phyloP scores from a whole-genome alignment of 495 filamentous ascomycete species.

The Neurospora intermedia region DNA sequence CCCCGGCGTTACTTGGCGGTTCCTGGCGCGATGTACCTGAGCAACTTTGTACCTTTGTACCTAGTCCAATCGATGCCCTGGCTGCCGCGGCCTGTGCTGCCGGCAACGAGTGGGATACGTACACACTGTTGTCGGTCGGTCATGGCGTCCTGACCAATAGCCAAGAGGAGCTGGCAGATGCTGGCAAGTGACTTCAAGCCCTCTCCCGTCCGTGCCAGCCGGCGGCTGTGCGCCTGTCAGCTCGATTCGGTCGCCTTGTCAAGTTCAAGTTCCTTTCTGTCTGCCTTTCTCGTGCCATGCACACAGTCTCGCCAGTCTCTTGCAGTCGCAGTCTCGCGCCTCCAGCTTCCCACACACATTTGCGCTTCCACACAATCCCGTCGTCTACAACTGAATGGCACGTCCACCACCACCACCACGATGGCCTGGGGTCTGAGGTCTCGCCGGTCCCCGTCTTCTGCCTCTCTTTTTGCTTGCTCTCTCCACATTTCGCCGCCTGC shows the following conservation, averaged over 20 bases:
- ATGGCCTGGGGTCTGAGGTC: slow-evolving; percentile 15
- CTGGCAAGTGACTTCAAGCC: neutral
- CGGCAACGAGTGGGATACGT: neutral
- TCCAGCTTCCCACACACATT: neutral
- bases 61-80: neutral
- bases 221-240: slow-evolving; percentile 6
- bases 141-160: neutral
- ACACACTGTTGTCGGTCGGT: neutral
- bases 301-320: neutral
- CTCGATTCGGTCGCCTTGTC: slow-evolving; percentile 16
- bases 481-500: slow-evolving; percentile 18
- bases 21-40: neutral
- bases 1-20: neutral
- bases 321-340: neutral
- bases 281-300: slow-evolving; percentile 14
- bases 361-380: neutral
- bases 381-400: too few relatives aligned
- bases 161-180: neutral
- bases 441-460: slow-evolving; percentile 12
- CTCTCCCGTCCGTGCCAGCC: neutral
- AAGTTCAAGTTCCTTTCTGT: slow-evolving; percentile 5
- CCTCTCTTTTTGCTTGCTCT: slow-evolving; percentile 11
- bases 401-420: neutral
- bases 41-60: neutral
- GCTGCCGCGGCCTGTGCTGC: neutral